Conservation (phyloP, 176 grass and related monocot genomes). For the Oryza punctata region DNA sequence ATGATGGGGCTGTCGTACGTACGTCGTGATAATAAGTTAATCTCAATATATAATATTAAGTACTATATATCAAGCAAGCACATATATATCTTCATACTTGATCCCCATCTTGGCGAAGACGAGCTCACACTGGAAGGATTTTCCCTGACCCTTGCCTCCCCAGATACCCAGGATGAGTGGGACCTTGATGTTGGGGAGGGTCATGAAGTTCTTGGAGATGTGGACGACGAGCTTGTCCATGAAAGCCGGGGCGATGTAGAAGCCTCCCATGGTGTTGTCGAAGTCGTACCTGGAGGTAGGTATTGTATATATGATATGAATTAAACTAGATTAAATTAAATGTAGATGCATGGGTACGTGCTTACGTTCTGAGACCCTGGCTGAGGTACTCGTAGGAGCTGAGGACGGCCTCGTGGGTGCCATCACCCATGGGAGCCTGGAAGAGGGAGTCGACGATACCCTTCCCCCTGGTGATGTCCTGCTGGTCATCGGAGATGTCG, state of each 20-base stretch:
- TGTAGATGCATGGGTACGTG: too few species aligned
- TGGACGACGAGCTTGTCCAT: constrained; percentile 98
- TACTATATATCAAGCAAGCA: too few species aligned
- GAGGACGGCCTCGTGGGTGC: constrained; percentile 88
- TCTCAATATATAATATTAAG: too few species aligned
- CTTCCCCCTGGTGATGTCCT: constrained; percentile 94
- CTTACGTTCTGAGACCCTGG: constrained; percentile 62
- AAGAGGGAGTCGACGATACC: constrained; percentile 73
- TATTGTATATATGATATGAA: too few species aligned
- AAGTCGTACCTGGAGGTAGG: neutral
- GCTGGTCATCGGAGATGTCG: constrained; percentile 88
- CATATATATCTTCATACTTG: constrained; percentile 44
- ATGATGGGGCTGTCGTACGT: constrained; percentile 69
- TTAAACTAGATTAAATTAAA: too few species aligned
- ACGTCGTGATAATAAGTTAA: too few species aligned
- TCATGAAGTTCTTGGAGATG: constrained; percentile 97
- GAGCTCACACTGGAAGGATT: constrained; percentile 96
- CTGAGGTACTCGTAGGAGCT: constrained; percentile 94
- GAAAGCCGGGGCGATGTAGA: constrained; percentile 88
- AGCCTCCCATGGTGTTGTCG: constrained; percentile 69
- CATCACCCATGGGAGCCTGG: constrained; percentile 77
- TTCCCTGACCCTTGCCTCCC: constrained; percentile 99
- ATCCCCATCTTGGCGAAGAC: constrained; percentile 98
- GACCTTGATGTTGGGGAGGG: constrained; percentile 96
- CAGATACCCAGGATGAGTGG: constrained; percentile 96